Conservation (phyloP, 1,139 yeast genomes). For the Meyerozyma elateridarum region DNA sequence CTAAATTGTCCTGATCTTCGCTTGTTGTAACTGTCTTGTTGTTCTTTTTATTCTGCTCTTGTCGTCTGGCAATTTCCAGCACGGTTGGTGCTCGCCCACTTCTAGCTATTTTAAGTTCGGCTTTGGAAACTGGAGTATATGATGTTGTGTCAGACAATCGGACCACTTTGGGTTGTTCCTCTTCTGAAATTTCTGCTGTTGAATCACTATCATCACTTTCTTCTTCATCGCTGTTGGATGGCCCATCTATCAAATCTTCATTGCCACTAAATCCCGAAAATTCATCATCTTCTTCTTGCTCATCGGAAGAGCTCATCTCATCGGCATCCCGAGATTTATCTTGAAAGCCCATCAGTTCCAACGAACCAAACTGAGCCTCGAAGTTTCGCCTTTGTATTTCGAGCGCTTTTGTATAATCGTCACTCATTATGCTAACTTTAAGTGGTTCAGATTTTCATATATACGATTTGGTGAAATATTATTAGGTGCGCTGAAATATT, state of each 20-base stretch:
- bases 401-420: slow-evolving; percentile 42
- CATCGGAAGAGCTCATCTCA: slow-evolving; percentile 2
- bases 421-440: slow-evolving; percentile 20
- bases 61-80: slow-evolving; percentile 27
- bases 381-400: slow-evolving; percentile 58
- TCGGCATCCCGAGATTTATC: slow-evolving; percentile 41
- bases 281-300: slow-evolving; percentile 7
- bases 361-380: slow-evolving; percentile 65
- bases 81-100: slow-evolving; percentile 42
- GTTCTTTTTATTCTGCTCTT: slow-evolving; percentile 20
- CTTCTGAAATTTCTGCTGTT: slow-evolving; percentile 24
- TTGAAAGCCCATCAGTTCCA: slow-evolving; percentile 55
- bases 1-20: slow-evolving; percentile 50
- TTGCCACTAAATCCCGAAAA: slow-evolving; percentile 9
- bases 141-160: slow-evolving; percentile 23
- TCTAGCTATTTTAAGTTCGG: slow-evolving; percentile 29
- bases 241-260: slow-evolving; percentile 12
- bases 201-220: slow-evolving; percentile 14
- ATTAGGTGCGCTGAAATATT: neutral
- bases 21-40: slow-evolving; percentile 23
- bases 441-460: neutral
- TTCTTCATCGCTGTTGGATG: slow-evolving; percentile 46
- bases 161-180: slow-evolving; percentile 30
- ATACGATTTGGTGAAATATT: neutral
- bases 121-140: slow-evolving; percentile 22